Conservation (phyloP, 2,329 filamentous ascomycete species). For the Colletotrichum sp. region DNA sequence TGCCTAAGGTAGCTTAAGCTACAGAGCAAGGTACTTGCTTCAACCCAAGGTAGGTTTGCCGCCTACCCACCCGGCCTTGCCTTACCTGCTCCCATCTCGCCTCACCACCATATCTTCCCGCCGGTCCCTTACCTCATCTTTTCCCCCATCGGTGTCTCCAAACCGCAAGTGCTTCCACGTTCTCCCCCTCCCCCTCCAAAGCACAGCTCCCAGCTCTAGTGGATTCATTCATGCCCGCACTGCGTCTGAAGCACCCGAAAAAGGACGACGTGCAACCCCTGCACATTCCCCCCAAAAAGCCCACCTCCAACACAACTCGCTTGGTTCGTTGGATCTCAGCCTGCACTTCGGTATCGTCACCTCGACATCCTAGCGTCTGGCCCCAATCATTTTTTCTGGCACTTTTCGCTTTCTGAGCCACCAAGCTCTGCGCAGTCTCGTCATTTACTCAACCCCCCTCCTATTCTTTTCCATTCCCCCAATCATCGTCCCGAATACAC, state of each 20-base stretch:
- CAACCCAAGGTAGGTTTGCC: neutral
- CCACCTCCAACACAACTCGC: slow-evolving; percentile 13
- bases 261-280: slow-evolving; percentile 18
- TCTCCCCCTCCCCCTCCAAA: slow-evolving; percentile 18
- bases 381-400: neutral
- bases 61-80: neutral
- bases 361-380: slow-evolving; percentile 8
- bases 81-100: neutral
- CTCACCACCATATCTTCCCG: neutral
- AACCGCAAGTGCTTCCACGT: neutral
- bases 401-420: neutral
- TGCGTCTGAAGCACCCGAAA: slow-evolving; percentile 13
- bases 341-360: slow-evolving; percentile 16
- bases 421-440: neutral
- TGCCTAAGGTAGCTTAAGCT: neutral
- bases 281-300: slow-evolving; percentile 11
- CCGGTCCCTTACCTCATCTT: slow-evolving; percentile 13
- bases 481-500: slow-evolving; percentile 2
- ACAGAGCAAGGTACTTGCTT: neutral
- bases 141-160: neutral
- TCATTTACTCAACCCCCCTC: neutral
- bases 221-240: slow-evolving; percentile 16
- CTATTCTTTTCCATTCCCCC: slow-evolving; percentile 23
- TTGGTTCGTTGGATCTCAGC: slow-evolving; percentile 10
- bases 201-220: slow-evolving; percentile 19